Evolutionary conservation across 208 protist species (phyloP), one percentile per base, ranked within the genome.

Genomic region (Novymonas esmeraldas): DNA sequence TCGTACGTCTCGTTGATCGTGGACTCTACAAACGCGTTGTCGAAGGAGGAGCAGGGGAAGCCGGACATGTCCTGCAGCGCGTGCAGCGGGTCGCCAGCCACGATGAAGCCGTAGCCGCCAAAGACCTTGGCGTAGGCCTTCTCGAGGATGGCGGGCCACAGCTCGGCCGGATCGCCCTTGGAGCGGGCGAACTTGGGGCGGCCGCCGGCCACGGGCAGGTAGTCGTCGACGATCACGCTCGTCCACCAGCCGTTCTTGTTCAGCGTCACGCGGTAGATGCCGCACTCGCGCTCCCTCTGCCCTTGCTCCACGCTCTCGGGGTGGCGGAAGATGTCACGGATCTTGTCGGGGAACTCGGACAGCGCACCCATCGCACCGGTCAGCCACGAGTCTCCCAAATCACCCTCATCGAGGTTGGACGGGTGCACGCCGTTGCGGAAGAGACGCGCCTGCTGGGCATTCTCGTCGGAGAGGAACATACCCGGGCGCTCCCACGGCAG

Each of bases 111-210:
- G 70, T 95, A 97, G 29, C 79, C 76, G 33, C 90, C 89, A 59
- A 91, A 82, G 41, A 89, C 28, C 73, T 97, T 97, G 14, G 92
- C 89, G 65, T 96, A 97, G 10, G 91, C 93, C 78, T 97, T 97
- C 62, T 97, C 71, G 11, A 94, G 51, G 20, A 97, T 65, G 28
- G 76, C 61, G 10, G 87, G 67, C 92, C 94, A 97, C 42, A 96
- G 49, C 75, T 96, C 87, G 24, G 73, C 48, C 24, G 84, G 79
- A 49, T 97, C 87, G 10, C 63, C 68, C 44, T 83, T 84, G 41
- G 68, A 73, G 50, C 79, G 78, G 13, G 81, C 85, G 65, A 88
- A 95, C 54, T 82, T 89, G 6, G 84, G 82, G 31, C 67, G 64
- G n/a, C 79, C 81, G 51, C 78, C 79, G 5, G 73, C 70, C 22